phyloP scores from a whole-genome alignment of 768 basidiomycete species.

The Xanthoconium stramineum region DNA sequence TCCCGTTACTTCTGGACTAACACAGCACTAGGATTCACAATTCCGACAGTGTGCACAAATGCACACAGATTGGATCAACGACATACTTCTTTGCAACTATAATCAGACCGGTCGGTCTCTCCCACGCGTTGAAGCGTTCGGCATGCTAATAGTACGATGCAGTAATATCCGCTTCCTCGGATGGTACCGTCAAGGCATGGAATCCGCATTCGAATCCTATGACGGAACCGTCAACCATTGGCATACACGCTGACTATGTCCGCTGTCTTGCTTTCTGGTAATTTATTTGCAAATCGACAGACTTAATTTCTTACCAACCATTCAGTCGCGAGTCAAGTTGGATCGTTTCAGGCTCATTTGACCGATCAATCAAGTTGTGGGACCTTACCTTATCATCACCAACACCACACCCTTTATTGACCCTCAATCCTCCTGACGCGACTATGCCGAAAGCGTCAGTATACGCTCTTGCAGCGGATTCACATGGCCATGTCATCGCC shows the following conservation, averaged over 20 bases:
- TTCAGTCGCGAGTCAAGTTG: conserved; percentile 74
- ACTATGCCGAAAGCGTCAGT: conserved; percentile 65
- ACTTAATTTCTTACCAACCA: conserved; percentile 10
- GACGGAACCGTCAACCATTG: conserved; percentile 64
- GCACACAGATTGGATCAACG: conserved; percentile 97
- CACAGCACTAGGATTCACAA: conserved; percentile 42
- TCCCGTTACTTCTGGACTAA: conserved; percentile 3
- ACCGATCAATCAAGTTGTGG: conserved; percentile 93
- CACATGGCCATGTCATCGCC: conserved; percentile 75
- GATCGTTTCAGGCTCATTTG: conserved; percentile 93
- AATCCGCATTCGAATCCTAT: conserved; percentile 66
- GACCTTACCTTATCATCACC: conserved; percentile 56
- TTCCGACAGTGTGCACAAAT: conserved; percentile 89
- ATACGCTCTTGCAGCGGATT: conserved; percentile 79
- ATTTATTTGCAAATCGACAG: conserved; percentile 3
- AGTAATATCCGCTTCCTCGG: conserved; percentile 94
- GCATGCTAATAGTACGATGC: conserved; percentile 6
- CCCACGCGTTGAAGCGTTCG: not conserved
- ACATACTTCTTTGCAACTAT: conserved; percentile 85
- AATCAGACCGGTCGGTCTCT: conserved; percentile 74
- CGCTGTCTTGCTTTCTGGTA: conserved; percentile 76
- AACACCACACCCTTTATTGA: conserved; percentile 52
- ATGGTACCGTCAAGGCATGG: conserved; percentile 94
- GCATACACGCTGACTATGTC: conserved; percentile 82
- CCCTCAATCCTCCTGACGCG: conserved; percentile 65